phyloP scores from a whole-genome alignment of 805 yeast species.

The Kazachstania martiniae region DNA sequence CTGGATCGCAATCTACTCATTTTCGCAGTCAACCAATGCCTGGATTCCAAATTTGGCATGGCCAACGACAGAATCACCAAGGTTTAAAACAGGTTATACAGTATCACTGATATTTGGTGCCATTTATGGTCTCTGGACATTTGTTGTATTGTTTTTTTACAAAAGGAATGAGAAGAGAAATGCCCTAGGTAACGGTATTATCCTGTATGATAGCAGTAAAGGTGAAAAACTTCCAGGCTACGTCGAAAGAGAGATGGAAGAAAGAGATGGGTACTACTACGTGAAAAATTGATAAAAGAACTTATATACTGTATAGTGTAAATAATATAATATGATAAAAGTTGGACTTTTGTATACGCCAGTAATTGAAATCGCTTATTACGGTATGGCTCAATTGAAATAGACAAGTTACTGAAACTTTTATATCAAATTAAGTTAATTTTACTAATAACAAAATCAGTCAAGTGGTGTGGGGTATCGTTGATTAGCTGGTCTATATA shows the following conservation, averaged over 20 bases:
- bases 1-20: slow-evolving; percentile 44
- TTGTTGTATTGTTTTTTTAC: slow-evolving; percentile 42
- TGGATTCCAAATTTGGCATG: slow-evolving; percentile 45
- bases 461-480: too few relatives aligned
- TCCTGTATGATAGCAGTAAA: slow-evolving; percentile 32
- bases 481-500: too few relatives aligned
- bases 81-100: slow-evolving; percentile 42
- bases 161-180: slow-evolving; percentile 39
- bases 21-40: slow-evolving; percentile 50
- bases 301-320: too few relatives aligned
- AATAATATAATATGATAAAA: too few relatives aligned
- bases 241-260: slow-evolving; percentile 19
- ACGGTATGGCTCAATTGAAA: too few relatives aligned
- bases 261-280: slow-evolving; percentile 20
- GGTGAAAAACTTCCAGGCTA: slow-evolving; percentile 24
- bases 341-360: too few relatives aligned
- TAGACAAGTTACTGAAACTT: too few relatives aligned
- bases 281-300: slow-evolving; percentile 3
- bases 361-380: too few relatives aligned
- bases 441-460: too few relatives aligned
- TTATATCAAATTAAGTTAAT: too few relatives aligned
- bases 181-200: slow-evolving; percentile 40
- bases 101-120: slow-evolving; percentile 39
- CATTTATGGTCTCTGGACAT: slow-evolving; percentile 38
- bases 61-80: slow-evolving; percentile 50